Base-by-base conservation (phyloP, 768 basidiomycete genomes). In the Vararia minispora region DNA sequence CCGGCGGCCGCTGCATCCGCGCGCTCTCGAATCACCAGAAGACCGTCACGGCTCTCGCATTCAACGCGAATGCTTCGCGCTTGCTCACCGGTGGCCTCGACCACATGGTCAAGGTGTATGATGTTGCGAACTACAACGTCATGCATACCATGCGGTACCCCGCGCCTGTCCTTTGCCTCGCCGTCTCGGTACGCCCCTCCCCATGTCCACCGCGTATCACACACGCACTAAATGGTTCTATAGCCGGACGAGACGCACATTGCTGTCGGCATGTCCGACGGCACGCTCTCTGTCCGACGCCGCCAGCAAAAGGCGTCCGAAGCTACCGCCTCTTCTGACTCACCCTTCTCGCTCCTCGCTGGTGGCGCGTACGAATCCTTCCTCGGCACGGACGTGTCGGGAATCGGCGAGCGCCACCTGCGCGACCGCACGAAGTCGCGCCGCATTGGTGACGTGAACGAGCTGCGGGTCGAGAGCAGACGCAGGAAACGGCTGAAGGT, bases 121-220 rank as follows among this genome's bases (percentile, higher is more conserved):
- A 98, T 58, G 78, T 92, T 26, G 76, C 83, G 54, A 76, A 76
- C 12, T 97, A 94, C 68, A 85, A 86, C 52, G 95, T 99, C 25
- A 79, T 95, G 11, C 95, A 99, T 53, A 97, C 95, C 4, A 98
- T 99, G 89, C 80, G 95, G 31, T 98, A 98, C 59, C 87, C 94
- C 4, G 89, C 91, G 4, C 88, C 91, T 5, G 60, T 99, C 2
- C 68, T 99, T 13, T 88, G 81, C 52, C 65, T 98, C 29, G 90
- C 91, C 12, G 69, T 98, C 32, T 97, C 94, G 42, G 92, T 94
- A 59, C 52, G 80, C 66, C 5, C 27, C 20, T 24, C 2, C n/a
- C 37, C 16, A 26, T 34, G 23, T 10, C 27, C 13, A 18, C 37
- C 2, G 38, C 24, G 32, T 16, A 20, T 20, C 22, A 18, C n/a